Base-by-base conservation (phyloP, 345 rosid genomes). In the Syzygium aromaticum region DNA sequence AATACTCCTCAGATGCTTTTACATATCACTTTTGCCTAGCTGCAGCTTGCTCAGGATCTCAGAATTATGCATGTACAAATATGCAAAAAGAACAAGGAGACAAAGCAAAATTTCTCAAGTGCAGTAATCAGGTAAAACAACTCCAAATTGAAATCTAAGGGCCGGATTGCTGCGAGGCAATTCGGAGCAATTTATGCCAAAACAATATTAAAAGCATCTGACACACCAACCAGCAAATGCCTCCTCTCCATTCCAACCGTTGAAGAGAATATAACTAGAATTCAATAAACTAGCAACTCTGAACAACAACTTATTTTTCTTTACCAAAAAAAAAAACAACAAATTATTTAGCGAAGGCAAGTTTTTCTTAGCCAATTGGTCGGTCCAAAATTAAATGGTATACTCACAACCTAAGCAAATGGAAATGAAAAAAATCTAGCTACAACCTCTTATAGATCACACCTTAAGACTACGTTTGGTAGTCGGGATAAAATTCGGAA, bases 11-110 rank as follows among this genome's bases (percentile, higher is more conserved):
- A n/a, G 14, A 52, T 16, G 11, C 30, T 33, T 64, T 54, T 49
- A 6, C 54, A 11, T 6, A 4, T 88, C 85, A 88, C 38, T 85
- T 89, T 59, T 86, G 77, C 86, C 43, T 89, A 12, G 85, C 51
- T 49, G 51, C 51, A 49, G 51, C 9, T 1, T 49, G 2, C 51
- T 6, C 7, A 21, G 4, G 57, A 54, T 54, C 57, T 54, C 25
- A 54, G 3, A 54, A 52, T 52, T 54, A 0, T 54, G 17, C 25
- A 54, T 54, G 57, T 54, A 54, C 23, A 54, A 54, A 19, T 3
- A 54, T 54, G 57, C 19, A 57, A 57, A 25, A 80, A 21, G 85
- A 51, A 19, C 52, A 27, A 80, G 25, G 25, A 11, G 52, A 21
- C 27, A 80, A 43, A 78, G 16, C 9, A 78, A 80, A 80, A 27